phyloP scores from a whole-genome alignment of 2,329 filamentous ascomycete genomes.

The Diaporthe helianthi region DNA sequence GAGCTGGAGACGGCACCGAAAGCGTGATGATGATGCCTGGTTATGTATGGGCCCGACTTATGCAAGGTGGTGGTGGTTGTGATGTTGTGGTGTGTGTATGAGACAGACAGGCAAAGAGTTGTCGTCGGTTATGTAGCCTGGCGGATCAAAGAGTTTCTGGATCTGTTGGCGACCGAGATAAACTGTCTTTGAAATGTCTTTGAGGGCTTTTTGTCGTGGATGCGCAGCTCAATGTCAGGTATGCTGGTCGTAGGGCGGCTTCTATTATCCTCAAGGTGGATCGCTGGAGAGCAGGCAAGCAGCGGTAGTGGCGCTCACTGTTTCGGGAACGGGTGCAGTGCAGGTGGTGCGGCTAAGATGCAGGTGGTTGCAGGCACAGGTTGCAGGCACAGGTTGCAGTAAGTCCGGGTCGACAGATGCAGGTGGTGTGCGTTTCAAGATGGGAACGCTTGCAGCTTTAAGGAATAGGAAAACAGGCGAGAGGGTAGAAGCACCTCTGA shows the following conservation, averaged over 20 bases:
- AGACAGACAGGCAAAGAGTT: conserved; percentile 20
- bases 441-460: conserved; percentile 13
- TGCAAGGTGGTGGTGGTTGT: conserved; percentile 32
- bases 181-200: conserved; percentile 2
- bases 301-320: conserved; percentile 1
- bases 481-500: conserved; percentile 28
- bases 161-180: conserved; percentile 16
- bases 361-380: conserved; percentile 19
- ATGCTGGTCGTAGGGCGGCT: conserved; percentile 33
- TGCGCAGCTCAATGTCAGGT: conserved; percentile 33
- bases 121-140: conserved; percentile 13
- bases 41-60: conserved; percentile 37
- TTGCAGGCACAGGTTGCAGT: conserved; percentile 18
- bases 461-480: conserved; percentile 24
- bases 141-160: conserved; percentile 20
- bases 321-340: conserved; percentile 4
- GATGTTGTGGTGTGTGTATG: not conserved
- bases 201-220: conserved; percentile 26
- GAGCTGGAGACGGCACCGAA: conserved; percentile 40
- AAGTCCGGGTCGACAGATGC: not conserved
- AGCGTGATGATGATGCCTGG: conserved; percentile 36
- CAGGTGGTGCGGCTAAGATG: conserved; percentile 1
- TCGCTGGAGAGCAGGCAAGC: conserved; percentile 17
- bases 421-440: conserved; percentile 30
- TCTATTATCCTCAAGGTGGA: conserved; percentile 31